phyloP scores from a whole-genome alignment of 768 basidiomycete species.

The Mrakia blollopis region DNA sequence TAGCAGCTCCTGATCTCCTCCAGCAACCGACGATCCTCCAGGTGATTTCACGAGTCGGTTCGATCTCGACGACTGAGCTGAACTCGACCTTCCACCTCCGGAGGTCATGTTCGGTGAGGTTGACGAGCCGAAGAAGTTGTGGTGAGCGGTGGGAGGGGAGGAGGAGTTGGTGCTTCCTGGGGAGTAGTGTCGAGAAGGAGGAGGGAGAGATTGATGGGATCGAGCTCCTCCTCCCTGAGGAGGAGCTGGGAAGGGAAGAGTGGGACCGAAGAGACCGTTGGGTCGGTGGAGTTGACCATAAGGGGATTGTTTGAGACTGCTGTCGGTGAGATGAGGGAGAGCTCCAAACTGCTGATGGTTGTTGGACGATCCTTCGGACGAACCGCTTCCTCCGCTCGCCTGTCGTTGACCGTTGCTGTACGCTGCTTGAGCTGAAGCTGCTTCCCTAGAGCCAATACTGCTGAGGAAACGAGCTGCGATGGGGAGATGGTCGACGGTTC shows the following conservation, averaged over 20 bases:
- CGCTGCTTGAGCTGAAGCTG: background rate
- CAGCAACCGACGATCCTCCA: background rate
- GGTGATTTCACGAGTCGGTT: slow-evolving; percentile 13
- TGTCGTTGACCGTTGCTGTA: background rate
- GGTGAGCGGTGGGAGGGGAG: slow-evolving; percentile 2
- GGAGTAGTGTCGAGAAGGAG: slow-evolving; percentile 32
- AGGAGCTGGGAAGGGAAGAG: background rate
- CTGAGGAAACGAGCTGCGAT: slow-evolving; percentile 23
- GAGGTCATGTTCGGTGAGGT: background rate
- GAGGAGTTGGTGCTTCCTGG: background rate
- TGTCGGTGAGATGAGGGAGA: background rate
- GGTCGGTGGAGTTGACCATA: slow-evolving; percentile 34
- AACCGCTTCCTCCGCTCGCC: slow-evolving; percentile 9
- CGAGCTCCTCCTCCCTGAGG: slow-evolving; percentile 1
- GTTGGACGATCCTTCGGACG: background rate
- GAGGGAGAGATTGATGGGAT: slow-evolving; percentile 42
- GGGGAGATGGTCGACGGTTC: slow-evolving; percentile 14
- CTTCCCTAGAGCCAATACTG: slow-evolving; percentile 1
- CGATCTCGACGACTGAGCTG: background rate
- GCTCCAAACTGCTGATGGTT: background rate
- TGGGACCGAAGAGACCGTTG: slow-evolving; percentile 26
- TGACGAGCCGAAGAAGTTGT: background rate
- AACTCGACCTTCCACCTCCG: background rate
- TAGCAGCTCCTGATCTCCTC: slow-evolving; percentile 10
- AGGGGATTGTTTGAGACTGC: slow-evolving; percentile 23